phyloP scores from a whole-genome alignment of 73 alveolate genomes.

The Tetrahymena malaccensis region DNA sequence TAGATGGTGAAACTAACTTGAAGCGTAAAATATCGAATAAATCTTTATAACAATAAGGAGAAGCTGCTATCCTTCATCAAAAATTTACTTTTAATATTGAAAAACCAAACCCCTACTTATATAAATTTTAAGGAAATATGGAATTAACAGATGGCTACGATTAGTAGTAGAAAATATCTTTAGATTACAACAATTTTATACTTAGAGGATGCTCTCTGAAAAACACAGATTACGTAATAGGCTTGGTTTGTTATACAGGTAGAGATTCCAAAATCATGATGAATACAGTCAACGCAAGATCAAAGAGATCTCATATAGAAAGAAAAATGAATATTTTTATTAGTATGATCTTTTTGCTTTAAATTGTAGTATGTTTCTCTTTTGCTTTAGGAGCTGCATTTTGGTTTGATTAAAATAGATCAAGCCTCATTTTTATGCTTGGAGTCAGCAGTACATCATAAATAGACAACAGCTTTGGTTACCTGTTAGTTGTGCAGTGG shows the following conservation, averaged over 20 bases:
- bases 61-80: not conserved
- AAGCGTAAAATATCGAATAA: constrained; percentile 66
- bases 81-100: constrained; percentile 37
- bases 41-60: not conserved
- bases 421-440: constrained; percentile 31
- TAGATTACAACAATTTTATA: constrained; percentile 54
- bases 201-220: constrained; percentile 81
- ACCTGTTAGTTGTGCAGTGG: constrained; percentile 38
- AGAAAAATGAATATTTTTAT: constrained; percentile 78
- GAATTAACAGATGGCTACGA: constrained; percentile 1
- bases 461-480: constrained; percentile 10
- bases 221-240: constrained; percentile 75
- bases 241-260: constrained; percentile 76
- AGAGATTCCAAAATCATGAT: constrained; percentile 90
- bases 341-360: constrained; percentile 67
- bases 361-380: constrained; percentile 64
- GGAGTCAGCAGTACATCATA: constrained; percentile 2
- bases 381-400: constrained; percentile 52
- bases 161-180: not conserved
- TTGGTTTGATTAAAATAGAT: constrained; percentile 48
- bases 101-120: constrained; percentile 34
- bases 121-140: constrained; percentile 39
- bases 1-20: constrained; percentile 94
- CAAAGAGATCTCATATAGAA: constrained; percentile 84
- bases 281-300: constrained; percentile 84